Base-by-base conservation (phyloP, 768 basidiomycete species). In the Termitomyces sp. region DNA sequence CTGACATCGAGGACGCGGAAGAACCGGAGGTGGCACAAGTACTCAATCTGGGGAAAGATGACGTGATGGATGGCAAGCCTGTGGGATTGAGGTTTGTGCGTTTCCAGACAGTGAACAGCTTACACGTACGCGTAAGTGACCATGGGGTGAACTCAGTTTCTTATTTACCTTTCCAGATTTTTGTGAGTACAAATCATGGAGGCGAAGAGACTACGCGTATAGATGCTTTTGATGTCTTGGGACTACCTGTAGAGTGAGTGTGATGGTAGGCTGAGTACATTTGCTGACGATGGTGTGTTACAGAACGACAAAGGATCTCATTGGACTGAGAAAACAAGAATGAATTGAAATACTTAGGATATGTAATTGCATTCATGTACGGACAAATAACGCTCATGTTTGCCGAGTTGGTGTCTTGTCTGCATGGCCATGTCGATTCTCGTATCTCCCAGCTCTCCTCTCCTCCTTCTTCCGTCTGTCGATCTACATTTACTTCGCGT, bases 101-200 rank as follows among this genome's bases (percentile, higher is more conserved):
- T 32, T 90, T 92, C 68, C 88, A 88, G 72, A 72, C 68, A 20
- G 86, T 90, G 56, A 87, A 79, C 57, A 81, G 78, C 48, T 67
- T 91, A 27, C 84, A 87, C 67, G 89, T 88, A 61, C 10, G 32
- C 32, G 10, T 10, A 2, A 32, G 24, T 37, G 26, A 39, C n/a
- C 37, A 52, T 29, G 13, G 26, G 7, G 18, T 4, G 18, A 41
- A 56, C 12, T 27, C 7, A 56, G 26, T 1, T 31, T 27, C 16
- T 37, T 26, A 26, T 36, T 9, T 24, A 20, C 34, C 34, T 52
- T n/a, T 9, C 8, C 58, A 90, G 87, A 79, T 91, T 41, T 90
- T 91, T 63, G 80, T 91, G 41, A 76, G 72, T 36, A 82, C 82
- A 6, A 89, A 89, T 61, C 84, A 88, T 57, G 85, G 80, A 0